Evolutionary conservation across 305 asterid genomes (phyloP).

Genomic region (Solanum hybrid): DNA sequence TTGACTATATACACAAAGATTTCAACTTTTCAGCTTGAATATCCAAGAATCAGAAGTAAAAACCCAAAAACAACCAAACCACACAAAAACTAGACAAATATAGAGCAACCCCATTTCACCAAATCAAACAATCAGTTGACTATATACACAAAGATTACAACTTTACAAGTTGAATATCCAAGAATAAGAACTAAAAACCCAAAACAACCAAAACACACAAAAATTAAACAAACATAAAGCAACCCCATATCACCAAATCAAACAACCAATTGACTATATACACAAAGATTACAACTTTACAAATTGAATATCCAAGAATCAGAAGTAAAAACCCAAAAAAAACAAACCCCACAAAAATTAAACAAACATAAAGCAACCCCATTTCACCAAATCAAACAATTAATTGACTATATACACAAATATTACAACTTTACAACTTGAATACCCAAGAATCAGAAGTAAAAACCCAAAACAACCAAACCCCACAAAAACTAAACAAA

Average conservation of each 20-base stretch:
- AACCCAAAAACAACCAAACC: not conserved
- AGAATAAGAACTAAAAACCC: not conserved
- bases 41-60: not conserved
- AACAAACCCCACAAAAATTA: not conserved
- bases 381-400: not conserved
- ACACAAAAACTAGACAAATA: not conserved
- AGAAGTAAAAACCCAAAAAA: not conserved
- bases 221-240: not conserved
- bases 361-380: not conserved
- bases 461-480: not conserved
- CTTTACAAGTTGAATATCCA: not conserved
- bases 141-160: not conserved
- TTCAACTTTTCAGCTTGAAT: not conserved
- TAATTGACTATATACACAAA: not conserved
- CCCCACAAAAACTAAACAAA: not conserved
- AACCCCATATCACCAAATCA: not conserved
- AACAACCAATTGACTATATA: not conserved
- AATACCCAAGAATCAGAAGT: not conserved
- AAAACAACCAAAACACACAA: not conserved
- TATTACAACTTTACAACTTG: not conserved
- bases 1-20: not conserved
- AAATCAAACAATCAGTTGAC: not conserved
- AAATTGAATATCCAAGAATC: not conserved
- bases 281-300: not conserved
- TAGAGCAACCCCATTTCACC: not conserved